Evolutionary conservation across 192 early-diverging fungal genomes (phyloP).

Genomic region (Geranomyces variabilis): DNA sequence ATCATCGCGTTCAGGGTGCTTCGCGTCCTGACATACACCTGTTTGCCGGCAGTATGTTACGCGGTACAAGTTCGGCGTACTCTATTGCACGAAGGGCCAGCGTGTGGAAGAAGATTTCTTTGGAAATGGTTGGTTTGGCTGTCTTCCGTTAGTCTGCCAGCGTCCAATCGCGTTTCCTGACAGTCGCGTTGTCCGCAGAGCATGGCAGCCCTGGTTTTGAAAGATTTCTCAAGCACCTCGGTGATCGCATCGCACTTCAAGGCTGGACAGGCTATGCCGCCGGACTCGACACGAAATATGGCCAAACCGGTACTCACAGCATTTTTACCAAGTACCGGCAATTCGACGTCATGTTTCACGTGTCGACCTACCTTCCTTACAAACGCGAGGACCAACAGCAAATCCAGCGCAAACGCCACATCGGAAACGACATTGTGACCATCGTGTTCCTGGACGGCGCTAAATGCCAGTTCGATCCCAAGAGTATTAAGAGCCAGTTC

Average conservation of each 20-base stretch:
- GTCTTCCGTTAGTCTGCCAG: not conserved
- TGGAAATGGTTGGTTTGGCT: slow-evolving; percentile 40
- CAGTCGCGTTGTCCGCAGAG: slow-evolving; percentile 21
- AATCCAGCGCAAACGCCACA: slow-evolving; percentile 55
- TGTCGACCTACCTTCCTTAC: slow-evolving; percentile 51
- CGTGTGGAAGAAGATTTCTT: slow-evolving; percentile 51
- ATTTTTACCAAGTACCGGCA: slow-evolving; percentile 41
- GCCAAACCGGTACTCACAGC: slow-evolving; percentile 41
- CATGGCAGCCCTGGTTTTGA: slow-evolving; percentile 37
- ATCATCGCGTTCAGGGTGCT: not conserved
- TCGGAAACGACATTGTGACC: slow-evolving; percentile 56
- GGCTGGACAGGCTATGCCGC: slow-evolving; percentile 46
- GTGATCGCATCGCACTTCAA: slow-evolving; percentile 34
- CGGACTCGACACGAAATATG: slow-evolving; percentile 46
- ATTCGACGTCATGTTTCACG: slow-evolving; percentile 54
- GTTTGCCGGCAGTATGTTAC: slow-evolving; percentile 3
- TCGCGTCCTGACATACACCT: not conserved
- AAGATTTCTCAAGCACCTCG: slow-evolving; percentile 41
- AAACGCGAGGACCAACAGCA: slow-evolving; percentile 47
- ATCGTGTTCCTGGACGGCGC: slow-evolving; percentile 49
- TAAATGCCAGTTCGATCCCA: slow-evolving; percentile 44
- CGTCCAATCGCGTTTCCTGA: not conserved
- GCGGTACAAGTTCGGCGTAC: slow-evolving; percentile 46
- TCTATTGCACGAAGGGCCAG: slow-evolving; percentile 40
- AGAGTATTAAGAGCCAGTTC: slow-evolving; percentile 47